Evolutionary conservation across 2,329 filamentous ascomycete species (phyloP), one percentile per base, ranked within the genome.

Genomic region (Colletotrichum truncatum): DNA sequence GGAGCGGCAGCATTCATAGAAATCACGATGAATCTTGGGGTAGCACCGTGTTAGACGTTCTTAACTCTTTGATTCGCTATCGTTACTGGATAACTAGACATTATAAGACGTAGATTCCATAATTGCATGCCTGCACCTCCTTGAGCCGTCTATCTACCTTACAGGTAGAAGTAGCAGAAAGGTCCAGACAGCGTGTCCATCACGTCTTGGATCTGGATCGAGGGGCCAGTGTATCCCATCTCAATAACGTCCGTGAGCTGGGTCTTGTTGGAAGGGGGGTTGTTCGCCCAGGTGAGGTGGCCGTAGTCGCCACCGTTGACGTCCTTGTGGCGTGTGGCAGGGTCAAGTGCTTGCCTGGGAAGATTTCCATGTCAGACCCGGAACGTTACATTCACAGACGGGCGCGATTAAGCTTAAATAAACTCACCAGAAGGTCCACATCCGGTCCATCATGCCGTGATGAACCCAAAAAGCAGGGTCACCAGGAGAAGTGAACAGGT

Each of bases 121-220:
- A n/a, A n/a, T n/a, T n/a, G n/a, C n/a, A n/a, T n/a, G n/a, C n/a
- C n/a, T n/a, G n/a, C n/a, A n/a, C n/a, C n/a, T n/a, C n/a, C n/a
- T n/a, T n/a, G n/a, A n/a, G n/a, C n/a, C n/a, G n/a, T n/a, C 39
- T n/a, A 26, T 3, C 32, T 14, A 12, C 2, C 28, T 66, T 30
- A 75, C 9, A 72, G 64, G 38, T 75, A 77, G 28, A 73, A 74
- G 51, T 75, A 76, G 53, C 74, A 76, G 11, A 75, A 67, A 0
- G 71, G 70, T 0, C 73, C 73, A 0, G 60, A 67, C 7, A 70
- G 67, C 0, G 73, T 75, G 16, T 72, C 72, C 74, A 77, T 76
- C 52, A 74, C 71, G 6, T 74, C 66, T 7, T 61, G 57, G 41
- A 77, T 73, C 9, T 71, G 71, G 16, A 71, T 72, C 2, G 65